Percentiles rank a stretch among this genome's conserved stretches.
phyloP scores from a whole-genome alignment of 768 basidiomycete species.

The Hebeloma cylindrosporum region DNA sequence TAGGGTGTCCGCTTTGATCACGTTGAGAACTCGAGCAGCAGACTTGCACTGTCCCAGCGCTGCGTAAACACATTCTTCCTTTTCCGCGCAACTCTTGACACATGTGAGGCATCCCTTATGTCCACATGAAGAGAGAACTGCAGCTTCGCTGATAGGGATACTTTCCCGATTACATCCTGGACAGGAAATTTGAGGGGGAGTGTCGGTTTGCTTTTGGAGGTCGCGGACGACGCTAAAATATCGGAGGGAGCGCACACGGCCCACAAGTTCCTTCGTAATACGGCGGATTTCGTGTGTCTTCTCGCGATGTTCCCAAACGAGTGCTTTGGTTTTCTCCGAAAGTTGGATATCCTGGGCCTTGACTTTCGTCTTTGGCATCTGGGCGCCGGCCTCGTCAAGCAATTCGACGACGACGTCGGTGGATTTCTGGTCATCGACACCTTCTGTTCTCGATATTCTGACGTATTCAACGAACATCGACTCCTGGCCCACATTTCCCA shows the following conservation, averaged over 20 bases:
- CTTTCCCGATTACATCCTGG: slow-evolving; percentile 56
- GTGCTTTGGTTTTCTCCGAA: slow-evolving; percentile 56
- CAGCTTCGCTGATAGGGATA: slow-evolving; percentile 65
- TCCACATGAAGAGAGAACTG: slow-evolving; percentile 89
- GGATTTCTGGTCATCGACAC: slow-evolving; percentile 79
- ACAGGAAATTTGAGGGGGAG: slow-evolving; percentile 59
- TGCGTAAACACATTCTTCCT: slow-evolving; percentile 80
- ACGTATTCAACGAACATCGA: slow-evolving; percentile 81
- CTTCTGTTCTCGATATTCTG: slow-evolving; percentile 64
- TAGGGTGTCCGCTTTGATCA: slow-evolving; percentile 77
- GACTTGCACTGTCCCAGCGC: slow-evolving; percentile 71
- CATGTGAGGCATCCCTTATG: slow-evolving; percentile 82
- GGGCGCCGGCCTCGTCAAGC: slow-evolving; percentile 59
- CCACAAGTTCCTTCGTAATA: slow-evolving; percentile 84
- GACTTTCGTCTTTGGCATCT: slow-evolving; percentile 44
- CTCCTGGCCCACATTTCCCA: slow-evolving; percentile 62
- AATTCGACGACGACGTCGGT: slow-evolving; percentile 58
- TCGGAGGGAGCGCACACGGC: slow-evolving; percentile 85
- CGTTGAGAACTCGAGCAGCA: slow-evolving; percentile 76
- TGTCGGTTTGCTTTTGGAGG: slow-evolving; percentile 72
- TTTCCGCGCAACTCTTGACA: slow-evolving; percentile 69
- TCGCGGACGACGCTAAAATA: slow-evolving; percentile 93
- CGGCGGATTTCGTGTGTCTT: slow-evolving; percentile 84
- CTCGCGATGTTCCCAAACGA: slow-evolving; percentile 81
- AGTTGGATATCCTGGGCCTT: slow-evolving; percentile 58